Conservation (phyloP, 2,329 filamentous ascomycete species). For the Bisporella sp. region DNA sequence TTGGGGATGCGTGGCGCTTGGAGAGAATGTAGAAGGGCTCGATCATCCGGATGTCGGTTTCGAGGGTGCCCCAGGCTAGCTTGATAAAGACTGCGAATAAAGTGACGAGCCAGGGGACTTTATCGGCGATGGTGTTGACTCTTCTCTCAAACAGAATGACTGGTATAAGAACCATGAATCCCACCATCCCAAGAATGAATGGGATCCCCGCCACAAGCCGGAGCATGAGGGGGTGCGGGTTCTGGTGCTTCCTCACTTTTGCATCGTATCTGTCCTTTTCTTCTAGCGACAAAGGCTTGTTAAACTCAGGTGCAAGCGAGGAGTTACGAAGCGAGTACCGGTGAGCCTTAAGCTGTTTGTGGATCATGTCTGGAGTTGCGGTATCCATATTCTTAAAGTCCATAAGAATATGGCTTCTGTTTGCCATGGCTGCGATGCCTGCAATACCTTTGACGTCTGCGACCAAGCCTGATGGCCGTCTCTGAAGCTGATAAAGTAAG, state of each 20-base stretch:
- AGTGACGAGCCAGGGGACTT: constrained; percentile 59
- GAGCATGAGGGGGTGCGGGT: constrained; percentile 65
- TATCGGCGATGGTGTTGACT: constrained; percentile 48
- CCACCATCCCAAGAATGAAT: constrained; percentile 49
- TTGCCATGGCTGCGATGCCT: constrained; percentile 69
- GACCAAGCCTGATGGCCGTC: constrained; percentile 56
- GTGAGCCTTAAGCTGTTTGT: constrained; percentile 56
- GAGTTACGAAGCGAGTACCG: constrained; percentile 66
- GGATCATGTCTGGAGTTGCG: constrained; percentile 58
- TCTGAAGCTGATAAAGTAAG: constrained; percentile 54
- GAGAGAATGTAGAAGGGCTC: constrained; percentile 69
- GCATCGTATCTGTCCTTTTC: constrained; percentile 42
- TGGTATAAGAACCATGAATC: constrained; percentile 52
- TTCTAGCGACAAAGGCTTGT: constrained; percentile 34
- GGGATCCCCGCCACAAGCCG: constrained; percentile 51
- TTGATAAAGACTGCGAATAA: constrained; percentile 60
- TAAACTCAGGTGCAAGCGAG: constrained; percentile 58
- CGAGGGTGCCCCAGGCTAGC: constrained; percentile 60
- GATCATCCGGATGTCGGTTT: constrained; percentile 64
- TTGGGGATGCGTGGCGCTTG: constrained; percentile 55
- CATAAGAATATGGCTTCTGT: constrained; percentile 63
- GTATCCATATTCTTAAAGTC: constrained; percentile 69
- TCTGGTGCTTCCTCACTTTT: constrained; percentile 41
- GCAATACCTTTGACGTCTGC: constrained; percentile 67
- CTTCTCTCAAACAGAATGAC: constrained; percentile 51